phyloP scores from a whole-genome alignment of 768 basidiomycete species.

The Termitomyces sp. region DNA sequence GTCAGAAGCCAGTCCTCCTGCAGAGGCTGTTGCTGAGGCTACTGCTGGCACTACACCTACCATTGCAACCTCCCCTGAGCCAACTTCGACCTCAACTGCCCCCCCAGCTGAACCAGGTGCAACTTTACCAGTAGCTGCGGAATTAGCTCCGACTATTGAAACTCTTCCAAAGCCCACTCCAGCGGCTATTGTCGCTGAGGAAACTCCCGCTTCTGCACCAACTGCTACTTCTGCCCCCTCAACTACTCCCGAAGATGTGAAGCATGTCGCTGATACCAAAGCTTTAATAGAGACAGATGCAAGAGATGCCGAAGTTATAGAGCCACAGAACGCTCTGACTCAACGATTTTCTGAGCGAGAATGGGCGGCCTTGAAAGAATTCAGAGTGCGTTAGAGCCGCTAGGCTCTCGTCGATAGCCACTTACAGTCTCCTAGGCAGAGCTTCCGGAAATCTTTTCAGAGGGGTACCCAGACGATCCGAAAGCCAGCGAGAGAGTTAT shows the following conservation, averaged over 20 bases:
- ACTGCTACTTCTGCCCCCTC: conserved; percentile 4
- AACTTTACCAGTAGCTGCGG: conserved; percentile 14
- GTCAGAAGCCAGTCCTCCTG: not conserved
- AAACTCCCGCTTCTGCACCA: conserved; percentile 10
- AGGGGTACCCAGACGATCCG: conserved; percentile 59
- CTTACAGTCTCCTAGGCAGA: conserved; percentile 26
- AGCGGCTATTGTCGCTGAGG: conserved; percentile 10
- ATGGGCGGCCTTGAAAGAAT: conserved; percentile 66
- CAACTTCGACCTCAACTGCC: conserved; percentile 16
- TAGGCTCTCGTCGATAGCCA: not conserved
- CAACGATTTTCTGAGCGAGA: conserved; percentile 68
- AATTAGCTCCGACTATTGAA: conserved; percentile 13
- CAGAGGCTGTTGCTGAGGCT: not conserved
- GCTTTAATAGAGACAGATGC: conserved; percentile 6
- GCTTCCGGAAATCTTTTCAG: conserved; percentile 53
- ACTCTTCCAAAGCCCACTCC: conserved; percentile 2
- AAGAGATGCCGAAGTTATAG: conserved; percentile 29
- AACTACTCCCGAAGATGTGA: not conserved
- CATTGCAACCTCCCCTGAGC: not conserved
- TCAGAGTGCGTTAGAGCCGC: conserved; percentile 49
- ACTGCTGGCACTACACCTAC: not conserved
- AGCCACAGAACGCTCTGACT: conserved; percentile 72
- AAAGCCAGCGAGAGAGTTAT: conserved; percentile 51
- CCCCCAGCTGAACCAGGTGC: conserved; percentile 17
- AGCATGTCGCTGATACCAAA: conserved; percentile 5